These are phyloP conservation scores for Euryodendron excelsum DNA, from an alignment of 148 eudicot species.

Conservation along the genomic window DNA sequence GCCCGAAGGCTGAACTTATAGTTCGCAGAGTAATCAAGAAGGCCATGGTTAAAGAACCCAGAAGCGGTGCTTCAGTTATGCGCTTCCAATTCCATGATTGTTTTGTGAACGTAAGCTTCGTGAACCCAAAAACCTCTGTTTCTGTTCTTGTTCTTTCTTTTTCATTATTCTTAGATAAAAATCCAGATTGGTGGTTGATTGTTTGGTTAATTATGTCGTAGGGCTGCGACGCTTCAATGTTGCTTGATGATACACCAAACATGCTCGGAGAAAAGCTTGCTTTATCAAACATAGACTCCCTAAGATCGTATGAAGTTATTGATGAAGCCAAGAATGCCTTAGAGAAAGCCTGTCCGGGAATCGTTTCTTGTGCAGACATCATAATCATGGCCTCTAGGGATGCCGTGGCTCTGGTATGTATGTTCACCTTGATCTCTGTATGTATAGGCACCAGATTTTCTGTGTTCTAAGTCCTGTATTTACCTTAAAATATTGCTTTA, in stretches of 20 bases:
- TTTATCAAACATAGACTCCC: slow-evolving; percentile 73
- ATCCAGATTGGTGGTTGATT: neutral
- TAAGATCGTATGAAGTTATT: slow-evolving; percentile 77
- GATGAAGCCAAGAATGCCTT: slow-evolving; percentile 73
- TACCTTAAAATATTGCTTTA: no score
- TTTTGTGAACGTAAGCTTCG: slow-evolving; percentile 61
- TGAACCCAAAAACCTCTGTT: neutral
- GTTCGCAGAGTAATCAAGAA: slow-evolving; percentile 47
- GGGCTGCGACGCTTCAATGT: slow-evolving; percentile 93
- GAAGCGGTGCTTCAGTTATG: slow-evolving; percentile 91
- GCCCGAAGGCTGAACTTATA: slow-evolving; percentile 65
- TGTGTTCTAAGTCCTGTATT: no score
- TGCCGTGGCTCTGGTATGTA: slow-evolving; percentile 68
- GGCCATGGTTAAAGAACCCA: slow-evolving; percentile 62
- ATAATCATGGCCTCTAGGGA: slow-evolving; percentile 85
- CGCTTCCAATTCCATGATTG: slow-evolving; percentile 95
- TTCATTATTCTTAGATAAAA: neutral
- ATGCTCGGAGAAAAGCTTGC: slow-evolving; percentile 83
- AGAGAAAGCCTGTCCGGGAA: slow-evolving; percentile 57
- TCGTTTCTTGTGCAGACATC: slow-evolving; percentile 92
- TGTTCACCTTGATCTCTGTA: no score
- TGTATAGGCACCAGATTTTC: no score
- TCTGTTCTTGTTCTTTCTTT: neutral
- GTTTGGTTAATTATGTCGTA: slow-evolving; percentile 8
- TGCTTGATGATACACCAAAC: slow-evolving; percentile 73